These are phyloP conservation scores for Alternaria sp. DNA, from an alignment of 2,329 filamentous ascomycete species.

Conservation along the genomic window DNA sequence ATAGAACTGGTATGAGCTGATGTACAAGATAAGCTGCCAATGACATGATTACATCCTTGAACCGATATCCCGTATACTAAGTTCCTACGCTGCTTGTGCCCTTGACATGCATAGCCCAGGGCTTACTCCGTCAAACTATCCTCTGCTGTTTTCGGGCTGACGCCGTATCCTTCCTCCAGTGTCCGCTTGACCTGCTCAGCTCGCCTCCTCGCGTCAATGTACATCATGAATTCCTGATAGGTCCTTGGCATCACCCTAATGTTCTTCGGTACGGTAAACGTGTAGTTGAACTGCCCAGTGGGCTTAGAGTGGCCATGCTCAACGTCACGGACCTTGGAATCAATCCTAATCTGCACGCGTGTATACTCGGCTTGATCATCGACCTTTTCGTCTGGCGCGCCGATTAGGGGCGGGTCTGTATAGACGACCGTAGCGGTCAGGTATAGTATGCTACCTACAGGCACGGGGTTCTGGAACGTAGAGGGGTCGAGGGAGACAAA, in stretches of 20 bases:
- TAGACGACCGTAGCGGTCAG: slow-evolving; percentile 76
- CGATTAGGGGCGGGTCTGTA: slow-evolving; percentile 67
- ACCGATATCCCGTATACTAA: not conserved
- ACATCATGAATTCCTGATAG: slow-evolving; percentile 72
- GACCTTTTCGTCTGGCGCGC: slow-evolving; percentile 48
- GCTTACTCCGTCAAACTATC: slow-evolving; percentile 50
- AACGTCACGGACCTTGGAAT: slow-evolving; percentile 75
- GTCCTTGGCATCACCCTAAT: slow-evolving; percentile 71
- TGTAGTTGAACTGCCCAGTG: slow-evolving; percentile 80
- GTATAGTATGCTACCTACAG: slow-evolving; percentile 77
- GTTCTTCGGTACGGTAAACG: slow-evolving; percentile 70
- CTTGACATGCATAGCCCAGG: not conserved
- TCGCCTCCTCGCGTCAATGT: slow-evolving; percentile 67
- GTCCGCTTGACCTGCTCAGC: slow-evolving; percentile 59
- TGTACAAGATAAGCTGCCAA: not conserved
- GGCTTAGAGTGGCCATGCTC: slow-evolving; percentile 73
- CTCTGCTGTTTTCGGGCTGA: slow-evolving; percentile 44
- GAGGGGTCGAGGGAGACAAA: slow-evolving; percentile 77
- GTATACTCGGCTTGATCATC: slow-evolving; percentile 58
- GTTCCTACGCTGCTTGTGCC: not conserved
- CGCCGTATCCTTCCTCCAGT: slow-evolving; percentile 39
- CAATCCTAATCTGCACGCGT: slow-evolving; percentile 73
- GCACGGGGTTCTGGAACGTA: slow-evolving; percentile 78
- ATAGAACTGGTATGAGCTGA: not conserved
- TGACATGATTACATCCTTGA: not conserved